phyloP scores from a whole-genome alignment of 2,329 filamentous ascomycete species.

The Alternaria triticina region DNA sequence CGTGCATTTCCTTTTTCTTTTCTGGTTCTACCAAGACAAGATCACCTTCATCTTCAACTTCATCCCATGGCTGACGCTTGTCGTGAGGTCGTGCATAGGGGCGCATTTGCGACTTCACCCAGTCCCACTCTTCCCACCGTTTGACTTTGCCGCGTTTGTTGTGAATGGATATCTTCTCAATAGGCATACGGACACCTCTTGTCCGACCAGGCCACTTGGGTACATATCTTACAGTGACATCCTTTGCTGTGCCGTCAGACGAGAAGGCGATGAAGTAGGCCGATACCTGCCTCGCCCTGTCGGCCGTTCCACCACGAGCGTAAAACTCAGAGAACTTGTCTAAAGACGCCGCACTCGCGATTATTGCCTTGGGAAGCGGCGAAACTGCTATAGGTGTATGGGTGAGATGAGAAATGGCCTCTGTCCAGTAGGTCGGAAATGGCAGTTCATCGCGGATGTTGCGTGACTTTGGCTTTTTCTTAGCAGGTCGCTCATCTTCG shows the following conservation, averaged over 20 bases:
- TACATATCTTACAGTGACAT: conserved; percentile 91
- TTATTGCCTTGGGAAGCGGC: conserved; percentile 59
- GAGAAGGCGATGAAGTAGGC: conserved; percentile 87
- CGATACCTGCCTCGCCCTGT: conserved; percentile 86
- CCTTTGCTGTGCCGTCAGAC: conserved; percentile 86
- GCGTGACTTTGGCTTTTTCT: conserved; percentile 52
- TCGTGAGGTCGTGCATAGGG: conserved; percentile 66
- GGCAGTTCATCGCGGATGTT: conserved; percentile 76
- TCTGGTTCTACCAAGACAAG: conserved; percentile 73
- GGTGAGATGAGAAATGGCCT: conserved; percentile 82
- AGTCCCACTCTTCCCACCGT: conserved; percentile 79
- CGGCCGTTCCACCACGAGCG: conserved; percentile 80
- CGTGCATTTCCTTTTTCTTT: conserved; percentile 68
- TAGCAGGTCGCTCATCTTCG: conserved; percentile 59
- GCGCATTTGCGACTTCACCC: conserved; percentile 83
- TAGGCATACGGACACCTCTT: conserved; percentile 78
- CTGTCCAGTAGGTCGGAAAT: conserved; percentile 92
- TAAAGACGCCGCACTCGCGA: conserved; percentile 67
- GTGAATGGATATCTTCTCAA: conserved; percentile 82
- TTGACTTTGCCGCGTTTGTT: conserved; percentile 79
- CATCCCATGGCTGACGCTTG: conserved; percentile 72
- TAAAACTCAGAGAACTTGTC: conserved; percentile 79
- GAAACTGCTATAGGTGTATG: conserved; percentile 82
- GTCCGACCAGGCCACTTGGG: conserved; percentile 87
- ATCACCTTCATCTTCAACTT: conserved; percentile 78